Evolutionary conservation across 2,329 filamentous ascomycete genomes (phyloP), one percentile per base, ranked within the genome.

Genomic region (Nothophaeocryptopus gaeumannii): DNA sequence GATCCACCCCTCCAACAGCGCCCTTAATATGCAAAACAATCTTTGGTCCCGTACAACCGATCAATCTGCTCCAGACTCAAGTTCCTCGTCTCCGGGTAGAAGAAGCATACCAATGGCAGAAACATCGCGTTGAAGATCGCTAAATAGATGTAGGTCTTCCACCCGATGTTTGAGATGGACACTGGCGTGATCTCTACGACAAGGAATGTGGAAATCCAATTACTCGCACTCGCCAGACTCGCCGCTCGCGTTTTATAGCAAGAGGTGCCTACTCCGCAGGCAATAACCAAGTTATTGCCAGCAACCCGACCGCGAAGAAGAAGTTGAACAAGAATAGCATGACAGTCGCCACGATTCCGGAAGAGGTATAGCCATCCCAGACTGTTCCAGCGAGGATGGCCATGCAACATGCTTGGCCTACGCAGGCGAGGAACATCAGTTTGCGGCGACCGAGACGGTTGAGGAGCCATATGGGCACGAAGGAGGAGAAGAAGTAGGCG

Each of bases 201-300:
- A 36, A 68, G 32, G 54, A 72, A 74, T 5, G 56, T 69, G 54
- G 67, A 65, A 8, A 60, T 51, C 70, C 70, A 72, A 42, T 71
- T 72, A 35, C 52, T 56, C 2, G 58, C 91, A 1, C 91, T 96
- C 51, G 91, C 96, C 67, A 96, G 73, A 78, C 89, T 95, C 46
- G 91, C 90, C 54, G 91, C 92, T 75, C 96, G 96, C 53, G 92
- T 93, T 62, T 92, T 67, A 96, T 96, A 74, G 89, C 95, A 50
- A 96, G 78, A 3, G 92, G 91, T 29, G 96, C 78, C 72, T 96
- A 96, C 76, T 97, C 92, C 5, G 92, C 90, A 5, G 92, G 92
- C 67, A 96, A 96, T 12, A 96, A 76, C 92, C 92, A 97, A 8
- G 92, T 92, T 54, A 97, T 93, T 1, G 91, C 59, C n/a, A 61